These are phyloP conservation scores for Verticillium nubilum DNA, from an alignment of 2,329 filamentous ascomycete genomes.

Conservation along the genomic window DNA sequence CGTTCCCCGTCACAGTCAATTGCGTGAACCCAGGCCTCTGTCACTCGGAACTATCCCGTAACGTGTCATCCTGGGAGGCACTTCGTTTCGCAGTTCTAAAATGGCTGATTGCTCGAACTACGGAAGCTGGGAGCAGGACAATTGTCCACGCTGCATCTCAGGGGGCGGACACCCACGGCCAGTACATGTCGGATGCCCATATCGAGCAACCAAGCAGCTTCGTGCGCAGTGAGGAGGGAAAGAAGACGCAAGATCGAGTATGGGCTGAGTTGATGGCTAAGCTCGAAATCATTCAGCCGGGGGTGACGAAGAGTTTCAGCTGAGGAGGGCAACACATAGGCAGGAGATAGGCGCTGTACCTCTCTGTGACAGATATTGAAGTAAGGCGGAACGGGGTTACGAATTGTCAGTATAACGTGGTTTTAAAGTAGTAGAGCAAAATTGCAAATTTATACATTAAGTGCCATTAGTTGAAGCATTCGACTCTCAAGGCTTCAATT, in stretches of 20 bases:
- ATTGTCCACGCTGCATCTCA: slow-evolving; percentile 28
- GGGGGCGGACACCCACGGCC: slow-evolving; percentile 37
- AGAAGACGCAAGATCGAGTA: slow-evolving; percentile 26
- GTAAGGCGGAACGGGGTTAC: too few relatives aligned
- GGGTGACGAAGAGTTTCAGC: slow-evolving; percentile 12
- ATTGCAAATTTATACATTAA: too few relatives aligned
- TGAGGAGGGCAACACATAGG: not conserved
- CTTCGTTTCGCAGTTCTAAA: slow-evolving; percentile 18
- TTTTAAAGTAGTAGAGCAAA: too few relatives aligned
- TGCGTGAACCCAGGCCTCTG: slow-evolving; percentile 48
- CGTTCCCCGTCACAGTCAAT: slow-evolving; percentile 39
- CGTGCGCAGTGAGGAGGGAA: slow-evolving; percentile 32
- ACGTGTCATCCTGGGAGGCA: slow-evolving; percentile 13
- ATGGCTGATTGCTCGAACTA: slow-evolving; percentile 31
- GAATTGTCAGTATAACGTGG: too few relatives aligned
- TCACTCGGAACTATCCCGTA: slow-evolving; percentile 37
- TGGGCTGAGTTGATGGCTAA: slow-evolving; percentile 36
- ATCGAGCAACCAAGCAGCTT: slow-evolving; percentile 25
- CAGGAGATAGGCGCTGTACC: too few relatives aligned
- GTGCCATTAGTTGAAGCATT: too few relatives aligned
- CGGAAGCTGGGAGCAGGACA: slow-evolving; percentile 42
- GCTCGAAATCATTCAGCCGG: slow-evolving; percentile 34
- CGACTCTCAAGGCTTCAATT: too few relatives aligned
- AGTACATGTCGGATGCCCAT: slow-evolving; percentile 33
- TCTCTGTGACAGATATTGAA: too few relatives aligned